Evolutionary conservation across 805 yeast genomes (phyloP).

Genomic region (Huiozyma sinensis): DNA sequence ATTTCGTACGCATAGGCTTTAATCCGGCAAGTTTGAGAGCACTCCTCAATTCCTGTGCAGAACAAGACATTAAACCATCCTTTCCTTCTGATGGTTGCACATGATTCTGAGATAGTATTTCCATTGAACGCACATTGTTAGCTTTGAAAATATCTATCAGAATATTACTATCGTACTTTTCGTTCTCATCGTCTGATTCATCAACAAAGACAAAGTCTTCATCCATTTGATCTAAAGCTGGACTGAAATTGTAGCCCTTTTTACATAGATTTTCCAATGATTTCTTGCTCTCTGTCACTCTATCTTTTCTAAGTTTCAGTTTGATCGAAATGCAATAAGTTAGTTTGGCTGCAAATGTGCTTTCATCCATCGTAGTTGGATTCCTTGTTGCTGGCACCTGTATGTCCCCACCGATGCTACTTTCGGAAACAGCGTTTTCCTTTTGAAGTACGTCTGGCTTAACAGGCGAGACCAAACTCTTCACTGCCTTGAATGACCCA

Average conservation of each 20-base stretch:
- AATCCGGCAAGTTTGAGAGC: slow-evolving; percentile 18
- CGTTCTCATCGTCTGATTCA: slow-evolving; percentile 1
- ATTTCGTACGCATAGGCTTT: slow-evolving; percentile 21
- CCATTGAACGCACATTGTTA: too few relatives aligned
- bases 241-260: not conserved
- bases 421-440: not conserved
- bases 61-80: slow-evolving; percentile 7
- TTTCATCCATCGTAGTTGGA: slow-evolving; percentile 7
- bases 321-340: not conserved
- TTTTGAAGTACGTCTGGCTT: slow-evolving; percentile 4
- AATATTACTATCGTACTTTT: not conserved
- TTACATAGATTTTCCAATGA: not conserved
- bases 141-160: not conserved
- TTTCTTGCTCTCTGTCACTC: too few relatives aligned
- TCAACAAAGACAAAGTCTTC: not conserved
- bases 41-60: slow-evolving; percentile 19
- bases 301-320: too few relatives aligned
- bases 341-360: not conserved
- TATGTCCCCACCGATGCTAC: slow-evolving; percentile 1
- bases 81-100: too few relatives aligned
- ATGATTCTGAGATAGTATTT: too few relatives aligned
- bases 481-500: slow-evolving; percentile 22
- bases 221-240: not conserved
- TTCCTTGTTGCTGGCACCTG: slow-evolving; percentile 27
- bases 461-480: slow-evolving; percentile 21